Evolutionary conservation across 2,329 filamentous ascomycete genomes (phyloP).

Genomic region (Fusarium sp.): DNA sequence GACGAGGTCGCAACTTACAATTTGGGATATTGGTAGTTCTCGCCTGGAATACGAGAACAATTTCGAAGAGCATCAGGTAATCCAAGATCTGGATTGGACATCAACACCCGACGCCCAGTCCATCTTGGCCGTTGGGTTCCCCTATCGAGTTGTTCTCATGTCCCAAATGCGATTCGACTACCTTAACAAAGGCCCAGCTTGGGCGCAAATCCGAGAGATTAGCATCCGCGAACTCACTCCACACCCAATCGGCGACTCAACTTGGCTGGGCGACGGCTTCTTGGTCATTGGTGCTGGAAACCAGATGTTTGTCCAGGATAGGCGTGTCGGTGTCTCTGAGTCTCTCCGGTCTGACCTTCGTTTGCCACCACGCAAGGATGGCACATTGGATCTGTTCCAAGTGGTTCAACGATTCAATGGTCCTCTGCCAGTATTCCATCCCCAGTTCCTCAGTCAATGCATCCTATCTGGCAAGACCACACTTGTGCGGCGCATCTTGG

Average conservation of each 20-base stretch:
- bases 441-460: slow-evolving; percentile 88
- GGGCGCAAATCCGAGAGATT: slow-evolving; percentile 87
- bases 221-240: slow-evolving; percentile 84
- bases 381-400: slow-evolving; percentile 79
- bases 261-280: slow-evolving; percentile 88
- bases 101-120: slow-evolving; percentile 90
- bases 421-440: slow-evolving; percentile 90
- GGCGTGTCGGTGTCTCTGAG: slow-evolving; percentile 75
- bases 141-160: slow-evolving; percentile 84
- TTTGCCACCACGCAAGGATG: slow-evolving; percentile 60
- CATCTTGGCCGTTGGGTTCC: slow-evolving; percentile 91
- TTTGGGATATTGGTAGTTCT: slow-evolving; percentile 88
- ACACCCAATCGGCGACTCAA: slow-evolving; percentile 91
- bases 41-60: slow-evolving; percentile 85
- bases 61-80: slow-evolving; percentile 78
- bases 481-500: slow-evolving; percentile 78
- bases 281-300: slow-evolving; percentile 91
- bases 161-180: slow-evolving; percentile 94
- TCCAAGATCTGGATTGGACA: slow-evolving; percentile 93
- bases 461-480: slow-evolving; percentile 82
- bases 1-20: slow-evolving; percentile 79
- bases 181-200: slow-evolving; percentile 87
- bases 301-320: slow-evolving; percentile 87
- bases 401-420: slow-evolving; percentile 87
- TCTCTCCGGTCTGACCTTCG: slow-evolving; percentile 66